Conservation (phyloP, 306 rosid species). For the Trifolium dubium region DNA sequence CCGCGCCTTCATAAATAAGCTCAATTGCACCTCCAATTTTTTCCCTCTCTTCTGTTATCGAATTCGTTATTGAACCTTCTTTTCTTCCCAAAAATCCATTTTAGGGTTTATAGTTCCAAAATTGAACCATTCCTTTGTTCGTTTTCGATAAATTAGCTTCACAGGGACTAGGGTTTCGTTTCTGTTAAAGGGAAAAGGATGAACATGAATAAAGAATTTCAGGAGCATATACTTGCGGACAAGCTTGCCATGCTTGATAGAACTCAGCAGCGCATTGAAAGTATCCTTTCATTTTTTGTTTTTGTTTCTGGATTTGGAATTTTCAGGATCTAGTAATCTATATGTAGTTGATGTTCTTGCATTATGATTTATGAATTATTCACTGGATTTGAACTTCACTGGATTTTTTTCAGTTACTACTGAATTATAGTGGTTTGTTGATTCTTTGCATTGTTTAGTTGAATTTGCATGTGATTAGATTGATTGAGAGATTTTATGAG, state of each 20-base stretch:
- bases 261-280: constrained; percentile 87
- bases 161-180: constrained; percentile 40
- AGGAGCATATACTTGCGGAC: constrained; percentile 81
- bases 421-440: constrained; percentile 1
- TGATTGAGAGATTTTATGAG: background rate
- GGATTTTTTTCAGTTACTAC: background rate
- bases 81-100: constrained; percentile 17
- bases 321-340: constrained; percentile 1
- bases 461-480: constrained; percentile 5
- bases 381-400: background rate
- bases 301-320: background rate
- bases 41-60: background rate
- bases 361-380: background rate
- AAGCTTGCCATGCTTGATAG: constrained; percentile 88
- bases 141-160: constrained; percentile 16
- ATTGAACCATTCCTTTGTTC: background rate
- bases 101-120: constrained; percentile 37
- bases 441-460: constrained; percentile 33
- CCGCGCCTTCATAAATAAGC: background rate
- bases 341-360: background rate
- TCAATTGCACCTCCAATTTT: background rate
- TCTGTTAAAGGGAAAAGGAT: constrained; percentile 34
- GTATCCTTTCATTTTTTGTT: constrained; percentile 60
- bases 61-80: constrained; percentile 29
- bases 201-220: constrained; percentile 78